Base-by-base conservation (phyloP, 371 early-diverging fungal species). In the Mucor saturninus region DNA sequence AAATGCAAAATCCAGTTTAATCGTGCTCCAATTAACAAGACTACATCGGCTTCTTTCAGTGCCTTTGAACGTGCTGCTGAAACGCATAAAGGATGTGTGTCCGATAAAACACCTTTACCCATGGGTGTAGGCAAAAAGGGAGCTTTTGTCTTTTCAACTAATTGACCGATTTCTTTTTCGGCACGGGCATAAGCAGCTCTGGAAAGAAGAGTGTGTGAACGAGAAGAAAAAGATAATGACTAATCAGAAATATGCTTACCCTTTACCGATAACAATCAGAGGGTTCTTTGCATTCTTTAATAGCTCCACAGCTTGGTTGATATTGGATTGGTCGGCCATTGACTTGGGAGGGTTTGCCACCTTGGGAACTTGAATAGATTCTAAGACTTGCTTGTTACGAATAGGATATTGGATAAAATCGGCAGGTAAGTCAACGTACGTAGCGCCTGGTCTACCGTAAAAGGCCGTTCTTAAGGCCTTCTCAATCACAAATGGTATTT, bases 1-100 rank as follows among this genome's bases (percentile, higher is more conserved):
- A 87, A 92, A 57, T 92, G 92, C 30, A 93, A 72, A 29, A 93
- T 91, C 93, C 93, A 93, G 67, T 93, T 93, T 26, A 93, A 62
- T 37, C 85, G 76, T 4, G 92, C 93, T 39, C 93, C 93, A 37
- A 92, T 67, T 4, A 93, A 62, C 11, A 93, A 54, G 1, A 93
- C 79, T 6, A 93, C 90, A 67, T 91, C 91, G 1, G 93, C 91
- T 32, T 80, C 73, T 30, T 75, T 72, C 38, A 93, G 73, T 15
- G 91, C 93, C 31, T 77, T 68, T 11, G 87, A 86, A 40, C 93
- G 75, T 5, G 93, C 92, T n/a, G 91, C 88, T 5, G 90, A 71
- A 2, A 83, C 89, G 59, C 90, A 88, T 26, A 83, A 67, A 35
- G 81, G 79, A 61, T 92, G 88, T 2, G 50, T 52, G 58, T 93